Conservation (phyloP, 2,329 filamentous ascomycete genomes). For the Talaromyces amestolkiae region DNA sequence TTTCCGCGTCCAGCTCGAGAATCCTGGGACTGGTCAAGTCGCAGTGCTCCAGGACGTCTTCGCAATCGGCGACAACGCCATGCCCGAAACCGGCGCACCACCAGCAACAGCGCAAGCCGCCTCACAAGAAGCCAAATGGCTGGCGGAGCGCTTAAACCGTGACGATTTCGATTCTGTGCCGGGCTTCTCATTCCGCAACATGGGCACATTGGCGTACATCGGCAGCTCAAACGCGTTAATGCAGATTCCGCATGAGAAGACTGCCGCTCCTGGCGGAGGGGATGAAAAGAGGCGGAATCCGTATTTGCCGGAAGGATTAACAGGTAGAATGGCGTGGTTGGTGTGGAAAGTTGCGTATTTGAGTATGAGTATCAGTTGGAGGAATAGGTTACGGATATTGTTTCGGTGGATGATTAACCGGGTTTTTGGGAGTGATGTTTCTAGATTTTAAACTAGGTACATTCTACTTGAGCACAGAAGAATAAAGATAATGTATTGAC, state of each 20-base stretch:
- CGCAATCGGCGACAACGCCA: conserved; percentile 57
- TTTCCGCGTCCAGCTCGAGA: conserved; percentile 54
- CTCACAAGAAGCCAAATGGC: conserved; percentile 58
- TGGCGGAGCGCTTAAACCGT: conserved; percentile 55
- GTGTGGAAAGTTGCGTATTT: conserved; percentile 48
- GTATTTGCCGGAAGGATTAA: conserved; percentile 38
- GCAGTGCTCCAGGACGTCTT: conserved; percentile 55
- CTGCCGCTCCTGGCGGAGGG: background rate
- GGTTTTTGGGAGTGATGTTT: conserved; percentile 46
- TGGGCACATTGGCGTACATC: conserved; percentile 60
- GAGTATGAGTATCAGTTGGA: conserved; percentile 49
- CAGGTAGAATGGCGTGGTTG: conserved; percentile 41
- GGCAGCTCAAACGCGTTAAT: conserved; percentile 58
- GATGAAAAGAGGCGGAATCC: conserved; percentile 23
- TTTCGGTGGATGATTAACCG: conserved; percentile 45
- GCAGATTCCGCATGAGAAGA: conserved; percentile 44
- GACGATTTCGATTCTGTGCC: conserved; percentile 35
- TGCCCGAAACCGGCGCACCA: conserved; percentile 50
- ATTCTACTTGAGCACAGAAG: too few relatives aligned
- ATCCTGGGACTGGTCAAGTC: conserved; percentile 30
- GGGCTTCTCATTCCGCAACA: conserved; percentile 55
- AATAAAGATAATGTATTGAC: background rate
- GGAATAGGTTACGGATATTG: conserved; percentile 42
- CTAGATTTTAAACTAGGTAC: conserved; percentile 34
- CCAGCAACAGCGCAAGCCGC: conserved; percentile 61